Conservation (phyloP, 129 eudicot genomes). For the Oenanthe sinensis region DNA sequence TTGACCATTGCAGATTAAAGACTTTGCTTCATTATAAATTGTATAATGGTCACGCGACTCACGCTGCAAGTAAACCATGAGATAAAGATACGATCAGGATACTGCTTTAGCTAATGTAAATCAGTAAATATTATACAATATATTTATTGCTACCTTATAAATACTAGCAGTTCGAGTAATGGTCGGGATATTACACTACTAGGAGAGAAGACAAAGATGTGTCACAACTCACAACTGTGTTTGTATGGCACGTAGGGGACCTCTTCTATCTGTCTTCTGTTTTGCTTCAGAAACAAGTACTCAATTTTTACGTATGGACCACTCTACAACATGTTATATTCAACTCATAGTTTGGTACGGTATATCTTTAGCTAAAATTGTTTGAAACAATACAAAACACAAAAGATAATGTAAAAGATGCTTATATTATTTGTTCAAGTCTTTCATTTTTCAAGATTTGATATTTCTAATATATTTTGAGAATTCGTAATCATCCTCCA, state of each 20-base stretch:
- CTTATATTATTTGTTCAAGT: too few species aligned
- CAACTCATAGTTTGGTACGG: background rate
- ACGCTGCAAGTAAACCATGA: background rate
- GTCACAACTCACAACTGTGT: background rate
- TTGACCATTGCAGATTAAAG: too few species aligned
- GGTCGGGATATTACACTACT: background rate
- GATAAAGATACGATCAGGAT: background rate
- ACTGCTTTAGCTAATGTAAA: background rate
- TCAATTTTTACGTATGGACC: background rate
- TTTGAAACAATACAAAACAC: too few species aligned
- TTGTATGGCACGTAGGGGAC: constrained; percentile 9
- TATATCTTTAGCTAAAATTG: too few species aligned
- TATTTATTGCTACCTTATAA: background rate
- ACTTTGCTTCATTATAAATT: background rate
- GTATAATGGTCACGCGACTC: background rate
- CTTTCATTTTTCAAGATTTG: too few species aligned
- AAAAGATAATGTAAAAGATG: too few species aligned
- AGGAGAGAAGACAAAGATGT: background rate
- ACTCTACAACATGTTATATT: background rate
- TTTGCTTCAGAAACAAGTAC: background rate
- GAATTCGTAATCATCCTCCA: too few species aligned
- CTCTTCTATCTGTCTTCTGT: background rate
- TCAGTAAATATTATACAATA: too few species aligned
- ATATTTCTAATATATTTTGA: too few species aligned
- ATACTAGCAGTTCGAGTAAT: background rate